Base-by-base conservation (phyloP, 352 stramenopile genomes). In the Phytophthora pisi region DNA sequence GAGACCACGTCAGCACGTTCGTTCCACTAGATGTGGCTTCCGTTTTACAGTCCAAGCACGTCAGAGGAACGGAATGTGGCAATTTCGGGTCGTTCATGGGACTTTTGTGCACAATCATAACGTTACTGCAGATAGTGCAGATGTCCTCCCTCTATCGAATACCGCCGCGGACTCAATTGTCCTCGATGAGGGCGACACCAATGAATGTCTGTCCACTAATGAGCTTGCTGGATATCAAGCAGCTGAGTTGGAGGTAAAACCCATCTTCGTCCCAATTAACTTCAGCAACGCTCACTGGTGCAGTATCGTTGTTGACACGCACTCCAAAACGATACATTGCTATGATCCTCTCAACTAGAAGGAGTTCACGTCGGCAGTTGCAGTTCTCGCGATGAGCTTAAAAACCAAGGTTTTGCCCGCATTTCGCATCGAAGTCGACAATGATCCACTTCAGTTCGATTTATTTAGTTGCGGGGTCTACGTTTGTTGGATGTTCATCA, bases 391-490 rank as follows among this genome's bases (percentile, higher is more conserved):
- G 20, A 20, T 20, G 20, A 57, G 18, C 46, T 31, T 40, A 34
- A 34, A 34, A 4, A 34, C 28, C 43, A 36, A 5, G 26, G 20
- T 20, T 20, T 20, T 20, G 20, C 20, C 20, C 20, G 20, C 20
- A 20, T 20, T 20, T 20, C 20, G 20, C 40, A 2, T 31, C 4
- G 0, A 13, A 46, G 5, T 15, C 7, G 24, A n/a, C 31, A 13
- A 24, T 20, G 20, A 20, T 20, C 24, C 8, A 38, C 52, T 70
- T 7, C 61, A 70, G 40, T 58, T 60, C 8, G 67, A 70, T 11
- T 8, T 18, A 0, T 70, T 59, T n/a, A 74, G 67, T 30, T 74
- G 61, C 38, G 57, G 61, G 0, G 26, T 74, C 1, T 70, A 52
- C 23, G 46, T 74, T 0, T 60, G 56, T 18, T 66, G 57, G 43